Conservation (phyloP, 495 filamentous ascomycete species). For the Aspergillus avenaceus region DNA sequence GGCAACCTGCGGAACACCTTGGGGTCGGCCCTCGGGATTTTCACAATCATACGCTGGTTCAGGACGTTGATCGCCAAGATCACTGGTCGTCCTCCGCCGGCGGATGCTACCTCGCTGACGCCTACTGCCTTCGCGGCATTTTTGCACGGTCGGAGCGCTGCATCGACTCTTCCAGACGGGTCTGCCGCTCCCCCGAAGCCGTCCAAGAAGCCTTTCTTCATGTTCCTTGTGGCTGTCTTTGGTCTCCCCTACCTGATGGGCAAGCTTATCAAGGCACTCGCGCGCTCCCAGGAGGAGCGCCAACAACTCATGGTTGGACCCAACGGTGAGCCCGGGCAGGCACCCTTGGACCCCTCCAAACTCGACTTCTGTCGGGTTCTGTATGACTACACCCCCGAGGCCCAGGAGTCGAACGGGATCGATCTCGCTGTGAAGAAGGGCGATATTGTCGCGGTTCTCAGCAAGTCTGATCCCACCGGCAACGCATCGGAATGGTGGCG, state of each 20-base stretch:
- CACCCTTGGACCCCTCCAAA: slow-evolving; percentile 73
- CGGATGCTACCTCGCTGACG: slow-evolving; percentile 78
- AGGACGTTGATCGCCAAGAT: slow-evolving; percentile 86
- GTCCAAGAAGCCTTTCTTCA: slow-evolving; percentile 88
- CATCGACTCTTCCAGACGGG: slow-evolving; percentile 50
- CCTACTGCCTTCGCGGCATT: slow-evolving; percentile 88
- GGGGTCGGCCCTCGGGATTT: slow-evolving; percentile 91
- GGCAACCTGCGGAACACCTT: slow-evolving; percentile 90
- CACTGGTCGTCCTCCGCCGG: slow-evolving; percentile 89
- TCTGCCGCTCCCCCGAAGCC: slow-evolving; percentile 60
- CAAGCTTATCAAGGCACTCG: slow-evolving; percentile 83
- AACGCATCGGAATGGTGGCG: slow-evolving; percentile 96
- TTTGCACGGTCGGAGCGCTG: slow-evolving; percentile 45
- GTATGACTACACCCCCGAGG: slow-evolving; percentile 87
- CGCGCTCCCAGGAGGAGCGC: slow-evolving; percentile 73
- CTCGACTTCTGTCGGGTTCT: slow-evolving; percentile 92
- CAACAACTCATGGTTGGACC: slow-evolving; percentile 50
- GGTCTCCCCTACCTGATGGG: slow-evolving; percentile 94
- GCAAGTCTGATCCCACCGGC: slow-evolving; percentile 88
- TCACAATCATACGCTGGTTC: slow-evolving; percentile 91
- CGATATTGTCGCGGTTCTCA: slow-evolving; percentile 90
- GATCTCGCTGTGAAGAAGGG: slow-evolving; percentile 93
- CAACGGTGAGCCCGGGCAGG: slow-evolving; percentile 41
- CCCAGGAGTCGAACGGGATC: slow-evolving; percentile 62
- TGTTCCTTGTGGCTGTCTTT: slow-evolving; percentile 93